phyloP scores from a whole-genome alignment of 441 rosid species.

The Metrosideros polymorpha region DNA sequence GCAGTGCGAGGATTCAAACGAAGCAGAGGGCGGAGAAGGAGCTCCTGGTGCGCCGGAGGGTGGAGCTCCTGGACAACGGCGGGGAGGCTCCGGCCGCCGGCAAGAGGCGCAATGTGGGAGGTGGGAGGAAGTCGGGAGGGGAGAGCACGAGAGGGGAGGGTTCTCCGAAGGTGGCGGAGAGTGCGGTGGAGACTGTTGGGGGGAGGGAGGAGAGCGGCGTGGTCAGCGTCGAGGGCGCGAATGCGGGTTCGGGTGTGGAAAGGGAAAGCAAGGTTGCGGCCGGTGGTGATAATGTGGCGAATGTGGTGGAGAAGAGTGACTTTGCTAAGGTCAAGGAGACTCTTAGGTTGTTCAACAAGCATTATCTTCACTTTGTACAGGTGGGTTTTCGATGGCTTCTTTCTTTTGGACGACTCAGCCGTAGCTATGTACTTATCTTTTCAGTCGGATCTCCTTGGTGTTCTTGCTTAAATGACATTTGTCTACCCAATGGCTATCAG shows the following conservation, averaged over 20 bases:
- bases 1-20: not conserved
- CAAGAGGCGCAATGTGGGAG: not conserved
- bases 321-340: slow-evolving; percentile 55
- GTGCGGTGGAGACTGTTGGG: not conserved
- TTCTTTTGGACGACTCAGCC: not conserved
- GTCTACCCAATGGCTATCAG: slow-evolving; percentile 13
- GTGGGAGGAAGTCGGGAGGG: not conserved
- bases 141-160: not conserved
- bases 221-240: not conserved
- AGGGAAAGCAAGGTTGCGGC: not conserved
- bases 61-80: slow-evolving; percentile 19
- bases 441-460: not conserved
- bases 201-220: not conserved
- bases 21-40: slow-evolving; percentile 16
- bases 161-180: not conserved
- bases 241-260: not conserved
- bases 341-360: slow-evolving; percentile 64
- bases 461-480: not conserved
- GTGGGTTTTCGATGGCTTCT: slow-evolving; percentile 12
- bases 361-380: slow-evolving; percentile 80
- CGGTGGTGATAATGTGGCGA: not conserved
- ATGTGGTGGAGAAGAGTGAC: slow-evolving; percentile 27
- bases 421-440: not conserved
- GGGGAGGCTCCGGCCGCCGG: not conserved
- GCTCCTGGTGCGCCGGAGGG: slow-evolving; percentile 31